Conservation (phyloP, 768 basidiomycete genomes). For the Naganishia kalamii region DNA sequence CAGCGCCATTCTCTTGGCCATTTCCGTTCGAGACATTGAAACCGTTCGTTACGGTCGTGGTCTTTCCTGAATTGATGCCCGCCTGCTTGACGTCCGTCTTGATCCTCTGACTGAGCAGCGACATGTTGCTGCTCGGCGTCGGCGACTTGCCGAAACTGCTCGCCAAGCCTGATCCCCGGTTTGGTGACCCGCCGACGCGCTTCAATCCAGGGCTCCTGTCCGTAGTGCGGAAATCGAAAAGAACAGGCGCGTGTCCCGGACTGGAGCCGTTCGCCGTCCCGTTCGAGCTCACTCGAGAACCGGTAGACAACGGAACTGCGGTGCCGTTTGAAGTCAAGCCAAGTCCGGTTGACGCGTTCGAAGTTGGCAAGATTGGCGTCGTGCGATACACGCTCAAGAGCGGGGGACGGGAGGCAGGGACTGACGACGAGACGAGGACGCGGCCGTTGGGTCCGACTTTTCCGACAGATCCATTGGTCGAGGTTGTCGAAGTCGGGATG, state of each 20-base stretch:
- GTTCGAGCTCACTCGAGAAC: background rate
- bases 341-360: background rate
- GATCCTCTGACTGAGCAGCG: conserved; percentile 15
- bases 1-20: background rate
- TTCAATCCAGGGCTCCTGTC: conserved; percentile 13
- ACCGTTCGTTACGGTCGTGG: conserved; percentile 11
- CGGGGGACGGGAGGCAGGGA: conserved; percentile 16
- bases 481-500: conserved; percentile 6
- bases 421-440: conserved; percentile 13
- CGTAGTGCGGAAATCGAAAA: conserved; percentile 27
- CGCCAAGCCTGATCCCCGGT: background rate
- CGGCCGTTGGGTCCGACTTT: background rate
- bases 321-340: background rate
- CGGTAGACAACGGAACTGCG: background rate
- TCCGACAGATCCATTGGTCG: background rate
- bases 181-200: background rate
- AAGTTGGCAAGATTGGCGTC: conserved; percentile 11
- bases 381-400: conserved; percentile 17
- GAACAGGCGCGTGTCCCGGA: conserved; percentile 11
- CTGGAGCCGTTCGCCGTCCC: background rate
- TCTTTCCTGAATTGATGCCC: background rate
- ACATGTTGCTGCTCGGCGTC: conserved; percentile 8
- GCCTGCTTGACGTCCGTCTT: conserved; percentile 1
- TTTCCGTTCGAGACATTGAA: background rate
- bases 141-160: conserved; percentile 4